Evolutionary conservation across 495 filamentous ascomycete species (phyloP).

Genomic region (Penicillium goetzii): DNA sequence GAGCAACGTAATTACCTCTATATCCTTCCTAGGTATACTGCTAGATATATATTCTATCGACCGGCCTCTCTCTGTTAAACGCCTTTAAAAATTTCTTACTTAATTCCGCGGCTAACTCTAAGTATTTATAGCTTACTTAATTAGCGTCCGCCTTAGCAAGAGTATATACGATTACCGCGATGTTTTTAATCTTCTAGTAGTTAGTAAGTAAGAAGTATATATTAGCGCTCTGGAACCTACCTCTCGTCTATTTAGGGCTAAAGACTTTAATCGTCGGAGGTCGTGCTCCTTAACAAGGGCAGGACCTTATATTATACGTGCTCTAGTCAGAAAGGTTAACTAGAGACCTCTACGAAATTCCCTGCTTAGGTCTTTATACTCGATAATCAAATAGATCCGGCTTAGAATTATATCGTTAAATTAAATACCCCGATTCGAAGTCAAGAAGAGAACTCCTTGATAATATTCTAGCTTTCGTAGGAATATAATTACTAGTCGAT

Average conservation of each 20-base stretch:
- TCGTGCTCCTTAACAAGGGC: slow-evolving; percentile 23
- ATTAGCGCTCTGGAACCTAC: slow-evolving; percentile 16
- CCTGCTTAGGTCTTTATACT: not conserved
- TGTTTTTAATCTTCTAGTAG: not conserved
- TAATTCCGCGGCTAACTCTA: too few relatives aligned
- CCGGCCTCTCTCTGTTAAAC: not conserved
- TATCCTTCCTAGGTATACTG: not conserved
- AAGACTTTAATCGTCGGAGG: slow-evolving; percentile 20
- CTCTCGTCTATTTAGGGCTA: slow-evolving; percentile 33
- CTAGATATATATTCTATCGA: not conserved
- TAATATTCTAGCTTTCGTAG: slow-evolving; percentile 62
- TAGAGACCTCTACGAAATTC: slow-evolving; percentile 1
- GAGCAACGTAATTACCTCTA: not conserved
- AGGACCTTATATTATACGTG: slow-evolving; percentile 18
- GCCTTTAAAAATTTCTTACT: too few relatives aligned
- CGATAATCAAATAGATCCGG: not conserved
- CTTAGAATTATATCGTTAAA: slow-evolving; percentile 36
- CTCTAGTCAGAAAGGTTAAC: not conserved
- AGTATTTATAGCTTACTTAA: too few relatives aligned
- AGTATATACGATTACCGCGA: too few relatives aligned
- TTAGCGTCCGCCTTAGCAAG: too few relatives aligned
- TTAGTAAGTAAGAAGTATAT: not conserved
- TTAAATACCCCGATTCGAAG: slow-evolving; percentile 32
- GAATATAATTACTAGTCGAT: slow-evolving; percentile 37
- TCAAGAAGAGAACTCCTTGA: slow-evolving; percentile 43